phyloP scores from a whole-genome alignment of 176 grass and related monocot species.

The Saccharum officinarum region DNA sequence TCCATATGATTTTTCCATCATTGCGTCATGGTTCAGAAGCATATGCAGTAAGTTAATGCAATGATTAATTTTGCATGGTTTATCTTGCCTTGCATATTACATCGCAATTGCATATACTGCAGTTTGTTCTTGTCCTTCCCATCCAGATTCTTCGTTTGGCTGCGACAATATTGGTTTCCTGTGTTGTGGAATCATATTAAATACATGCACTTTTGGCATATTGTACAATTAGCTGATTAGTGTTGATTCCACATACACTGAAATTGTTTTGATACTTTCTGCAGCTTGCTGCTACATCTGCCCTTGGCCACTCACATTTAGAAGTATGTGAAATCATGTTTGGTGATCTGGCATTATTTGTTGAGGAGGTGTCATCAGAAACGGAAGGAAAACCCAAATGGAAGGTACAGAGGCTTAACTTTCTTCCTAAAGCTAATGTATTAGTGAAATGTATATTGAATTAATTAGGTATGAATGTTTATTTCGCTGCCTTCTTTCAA shows the following conservation, averaged over 20 bases:
- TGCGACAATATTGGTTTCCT: slow-evolving; percentile 14
- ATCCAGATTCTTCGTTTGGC: not conserved
- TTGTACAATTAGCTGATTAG: slow-evolving; percentile 25
- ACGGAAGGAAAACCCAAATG: slow-evolving; percentile 93
- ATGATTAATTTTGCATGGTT: slow-evolving; percentile 38
- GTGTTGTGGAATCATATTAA: not conserved
- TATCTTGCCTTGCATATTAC: slow-evolving; percentile 17
- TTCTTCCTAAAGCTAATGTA: slow-evolving; percentile 28
- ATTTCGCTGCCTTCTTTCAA: slow-evolving; percentile 13
- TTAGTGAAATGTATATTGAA: not conserved
- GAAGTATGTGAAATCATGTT: slow-evolving; percentile 95
- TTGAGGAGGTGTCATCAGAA: slow-evolving; percentile 94
- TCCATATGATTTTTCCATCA: slow-evolving; percentile 93
- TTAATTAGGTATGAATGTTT: not conserved
- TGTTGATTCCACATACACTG: not conserved
- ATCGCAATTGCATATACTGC: not conserved
- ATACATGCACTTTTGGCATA: slow-evolving; percentile 19
- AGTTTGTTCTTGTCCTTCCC: slow-evolving; percentile 7
- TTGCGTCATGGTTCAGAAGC: slow-evolving; percentile 90
- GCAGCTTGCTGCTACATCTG: slow-evolving; percentile 88
- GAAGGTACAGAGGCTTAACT: slow-evolving; percentile 64
- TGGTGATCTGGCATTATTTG: slow-evolving; percentile 78
- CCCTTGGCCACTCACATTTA: slow-evolving; percentile 89
- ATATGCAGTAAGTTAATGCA: slow-evolving; percentile 71
- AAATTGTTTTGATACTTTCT: slow-evolving; percentile 26